A percentile compares a stretch with the other conserved stretches of the same genome.
Evolutionary conservation across 371 early-diverging fungal species (phyloP).

Genomic region (Capillidium heterosporum): DNA sequence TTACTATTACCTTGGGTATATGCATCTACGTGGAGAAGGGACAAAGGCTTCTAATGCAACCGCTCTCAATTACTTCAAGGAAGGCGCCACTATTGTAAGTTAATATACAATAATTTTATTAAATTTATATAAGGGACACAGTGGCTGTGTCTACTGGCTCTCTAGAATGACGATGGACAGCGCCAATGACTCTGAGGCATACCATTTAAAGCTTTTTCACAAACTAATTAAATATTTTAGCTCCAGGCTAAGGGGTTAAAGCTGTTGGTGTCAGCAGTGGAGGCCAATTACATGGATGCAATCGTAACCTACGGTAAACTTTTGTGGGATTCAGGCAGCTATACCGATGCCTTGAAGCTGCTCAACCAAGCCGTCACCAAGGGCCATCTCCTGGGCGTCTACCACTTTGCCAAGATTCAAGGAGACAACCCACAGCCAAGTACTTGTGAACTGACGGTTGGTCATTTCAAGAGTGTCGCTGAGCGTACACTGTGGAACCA

Average conservation of each 20-base stretch:
- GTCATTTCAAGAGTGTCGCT: constrained; percentile 48
- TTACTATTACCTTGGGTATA: constrained; percentile 59
- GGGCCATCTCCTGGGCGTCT: neutral
- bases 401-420: neutral
- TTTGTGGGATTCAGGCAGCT: neutral
- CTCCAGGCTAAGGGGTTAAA: neutral
- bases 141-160: neutral
- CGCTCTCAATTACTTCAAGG: constrained; percentile 58
- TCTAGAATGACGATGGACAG: neutral
- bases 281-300: constrained; percentile 16
- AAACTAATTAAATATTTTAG: neutral
- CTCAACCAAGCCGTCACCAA: constrained; percentile 15
- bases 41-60: constrained; percentile 26
- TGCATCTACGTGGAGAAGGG: constrained; percentile 89
- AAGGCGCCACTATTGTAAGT: constrained; percentile 31
- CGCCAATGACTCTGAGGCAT: neutral
- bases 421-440: neutral
- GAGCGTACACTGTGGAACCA: constrained; percentile 74
- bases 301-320: neutral
- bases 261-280: constrained; percentile 24
- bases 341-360: constrained; percentile 11
- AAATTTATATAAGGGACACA: neutral
- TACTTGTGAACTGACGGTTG: constrained; percentile 1
- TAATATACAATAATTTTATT: no score
- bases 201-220: no score